Evolutionary conservation across 345 rosid species (phyloP), one percentile per base, ranked within the genome.

Genomic region (Salix exigua): DNA sequence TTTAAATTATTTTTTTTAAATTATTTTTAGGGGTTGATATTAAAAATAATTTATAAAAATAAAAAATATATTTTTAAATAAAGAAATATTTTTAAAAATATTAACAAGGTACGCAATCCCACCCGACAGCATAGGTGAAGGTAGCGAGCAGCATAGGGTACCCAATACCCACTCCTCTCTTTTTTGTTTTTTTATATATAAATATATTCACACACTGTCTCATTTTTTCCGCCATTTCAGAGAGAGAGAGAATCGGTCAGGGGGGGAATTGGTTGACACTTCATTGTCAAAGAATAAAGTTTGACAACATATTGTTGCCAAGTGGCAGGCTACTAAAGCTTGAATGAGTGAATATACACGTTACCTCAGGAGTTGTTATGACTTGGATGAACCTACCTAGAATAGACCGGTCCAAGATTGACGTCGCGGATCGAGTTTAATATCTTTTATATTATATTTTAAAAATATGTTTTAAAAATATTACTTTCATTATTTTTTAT

Each of bases 211-310:
- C 30, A 40, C 25, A 1, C 28, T 4, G 23, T 46, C 71, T 48
- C 26, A 50, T 35, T 28, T 79, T 35, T 79, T 82, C 83, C 87
- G 83, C 83, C 85, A 75, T 75, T 79, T 72, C 68, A 72, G 75
- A 75, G 70, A 78, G 67, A 80, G 62, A 30, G 33, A 31, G 33
- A 31, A n/a, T n/a, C n/a, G n/a, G n/a, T 76, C 81, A 77, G 78
- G 35, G 60, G 46, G 30, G 30, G 10, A 13, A n/a, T 23, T 55
- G 28, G 26, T n/a, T 55, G 62, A 55, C 62, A 55, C 23, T 10
- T 1, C 11, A 0, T 9, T n/a, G 4, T 0, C 4, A 9, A 8
- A 0, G 5, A 55, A 55, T 55, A 55, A 28, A 3, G 4, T 3
- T 3, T 55, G 62, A 55, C 62, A 55, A 3, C 26, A 55, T 55